Percentiles rank a stretch among this genome's conserved stretches.
Evolutionary conservation across 352 stramenopile genomes (phyloP).

Genomic region (Elongisporangium undulatum): DNA sequence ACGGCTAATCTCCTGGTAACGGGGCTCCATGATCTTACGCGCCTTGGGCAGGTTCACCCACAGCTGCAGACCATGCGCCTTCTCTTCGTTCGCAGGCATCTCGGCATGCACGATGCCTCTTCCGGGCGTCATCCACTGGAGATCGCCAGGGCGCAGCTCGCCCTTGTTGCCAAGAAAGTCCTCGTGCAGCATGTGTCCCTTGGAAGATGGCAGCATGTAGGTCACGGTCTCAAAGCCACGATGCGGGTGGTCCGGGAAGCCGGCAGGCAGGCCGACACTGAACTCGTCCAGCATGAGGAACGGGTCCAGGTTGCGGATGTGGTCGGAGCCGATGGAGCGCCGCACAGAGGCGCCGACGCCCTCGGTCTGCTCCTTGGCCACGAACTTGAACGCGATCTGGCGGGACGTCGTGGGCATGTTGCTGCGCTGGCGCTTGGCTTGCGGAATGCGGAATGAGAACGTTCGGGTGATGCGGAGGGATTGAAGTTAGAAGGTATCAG

Average conservation of each 20-base stretch:
- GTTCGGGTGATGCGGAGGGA: not conserved
- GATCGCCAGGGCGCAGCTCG: conserved; percentile 30
- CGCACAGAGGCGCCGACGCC: conserved; percentile 29
- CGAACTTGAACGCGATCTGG: conserved; percentile 25
- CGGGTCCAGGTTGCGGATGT: conserved; percentile 32
- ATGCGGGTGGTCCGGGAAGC: conserved; percentile 89
- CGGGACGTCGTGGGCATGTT: conserved; percentile 20
- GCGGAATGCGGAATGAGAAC: not conserved
- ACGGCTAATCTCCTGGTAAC: conserved; percentile 50
- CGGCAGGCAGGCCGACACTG: conserved; percentile 42
- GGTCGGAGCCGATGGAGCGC: conserved; percentile 26
- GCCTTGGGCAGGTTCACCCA: conserved; percentile 44
- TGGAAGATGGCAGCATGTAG: conserved; percentile 65
- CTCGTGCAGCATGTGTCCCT: conserved; percentile 81
- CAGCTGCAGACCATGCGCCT: conserved; percentile 34
- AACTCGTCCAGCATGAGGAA: conserved; percentile 58
- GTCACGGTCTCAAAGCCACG: conserved; percentile 90
- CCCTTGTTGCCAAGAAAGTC: conserved; percentile 67
- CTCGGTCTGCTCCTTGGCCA: conserved; percentile 26
- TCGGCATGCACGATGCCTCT: conserved; percentile 48
- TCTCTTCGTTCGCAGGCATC: conserved; percentile 29
- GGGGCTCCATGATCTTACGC: conserved; percentile 34
- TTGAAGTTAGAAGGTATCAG: too few relatives aligned
- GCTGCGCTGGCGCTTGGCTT: not conserved
- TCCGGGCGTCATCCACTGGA: conserved; percentile 55